These are phyloP conservation scores for Lipomyces sp. DNA, from an alignment of 805 yeast genomes.

Conservation along the genomic window DNA sequence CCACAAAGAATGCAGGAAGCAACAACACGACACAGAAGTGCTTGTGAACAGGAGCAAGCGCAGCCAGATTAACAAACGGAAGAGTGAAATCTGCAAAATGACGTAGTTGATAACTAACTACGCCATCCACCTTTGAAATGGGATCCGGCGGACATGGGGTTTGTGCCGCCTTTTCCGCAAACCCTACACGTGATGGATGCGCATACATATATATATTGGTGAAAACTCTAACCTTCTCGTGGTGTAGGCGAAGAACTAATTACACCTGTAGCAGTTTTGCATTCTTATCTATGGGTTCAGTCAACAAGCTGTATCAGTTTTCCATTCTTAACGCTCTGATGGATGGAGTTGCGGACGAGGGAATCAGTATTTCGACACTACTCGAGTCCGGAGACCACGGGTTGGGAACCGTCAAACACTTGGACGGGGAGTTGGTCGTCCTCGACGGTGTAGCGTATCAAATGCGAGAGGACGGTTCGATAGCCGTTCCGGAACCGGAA, in stretches of 20 bases:
- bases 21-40: too few relatives aligned
- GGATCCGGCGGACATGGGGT: too few relatives aligned
- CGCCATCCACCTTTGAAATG: too few relatives aligned
- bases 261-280: background rate
- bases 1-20: too few relatives aligned
- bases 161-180: too few relatives aligned
- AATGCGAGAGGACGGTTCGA: slow-evolving; percentile 2
- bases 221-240: too few relatives aligned
- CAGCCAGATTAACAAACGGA: too few relatives aligned
- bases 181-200: too few relatives aligned
- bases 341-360: background rate
- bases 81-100: too few relatives aligned
- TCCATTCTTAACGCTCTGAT: slow-evolving; percentile 1
- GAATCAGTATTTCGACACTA: background rate
- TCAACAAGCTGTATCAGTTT: slow-evolving; percentile 1
- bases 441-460: background rate
- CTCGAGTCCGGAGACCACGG: slow-evolving; percentile 2
- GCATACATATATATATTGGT: too few relatives aligned
- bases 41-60: too few relatives aligned
- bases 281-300: background rate
- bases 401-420: background rate
- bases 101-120: too few relatives aligned
- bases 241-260: background rate
- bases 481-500: background rate
- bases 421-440: background rate